A percentile compares a stretch with the other conserved stretches of the same genome.
Evolutionary conservation across 805 yeast species (phyloP).

Genomic region (Lipomyces sp.): DNA sequence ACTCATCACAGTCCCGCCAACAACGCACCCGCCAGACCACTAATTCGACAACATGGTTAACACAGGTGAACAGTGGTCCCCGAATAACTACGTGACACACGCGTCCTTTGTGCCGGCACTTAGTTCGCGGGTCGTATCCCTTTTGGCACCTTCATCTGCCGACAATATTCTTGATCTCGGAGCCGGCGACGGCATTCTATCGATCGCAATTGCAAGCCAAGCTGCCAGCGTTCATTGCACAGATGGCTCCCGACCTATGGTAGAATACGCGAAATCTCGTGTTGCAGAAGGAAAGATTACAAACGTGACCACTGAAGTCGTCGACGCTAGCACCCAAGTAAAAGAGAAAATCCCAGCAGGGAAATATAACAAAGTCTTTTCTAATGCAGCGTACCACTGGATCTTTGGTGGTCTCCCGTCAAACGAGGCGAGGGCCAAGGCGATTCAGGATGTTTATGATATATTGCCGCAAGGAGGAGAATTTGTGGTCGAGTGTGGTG

Average conservation of each 20-base stretch:
- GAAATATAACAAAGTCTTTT: slow-evolving; percentile 38
- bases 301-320: slow-evolving; percentile 25
- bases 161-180: slow-evolving; percentile 37
- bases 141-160: slow-evolving; percentile 18
- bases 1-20: not conserved
- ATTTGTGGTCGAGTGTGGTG: slow-evolving; percentile 41
- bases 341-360: slow-evolving; percentile 15
- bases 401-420: slow-evolving; percentile 29
- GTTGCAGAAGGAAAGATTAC: slow-evolving; percentile 2
- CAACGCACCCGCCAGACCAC: not conserved
- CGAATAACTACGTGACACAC: slow-evolving; percentile 25
- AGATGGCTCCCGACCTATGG: slow-evolving; percentile 30
- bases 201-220: slow-evolving; percentile 24
- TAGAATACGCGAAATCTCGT: slow-evolving; percentile 21
- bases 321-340: slow-evolving; percentile 24
- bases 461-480: slow-evolving; percentile 34
- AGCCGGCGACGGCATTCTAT: slow-evolving; percentile 36
- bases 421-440: slow-evolving; percentile 25
- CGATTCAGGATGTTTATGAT: slow-evolving; percentile 33
- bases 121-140: slow-evolving; percentile 29
- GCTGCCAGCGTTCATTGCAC: slow-evolving; percentile 32
- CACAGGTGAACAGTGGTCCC: slow-evolving; percentile 32
- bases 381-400: slow-evolving; percentile 43
- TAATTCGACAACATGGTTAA: not conserved
- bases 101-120: slow-evolving; percentile 37